Base-by-base conservation (phyloP, 2,329 filamentous ascomycete genomes). In the Tolypocladium amazonense region DNA sequence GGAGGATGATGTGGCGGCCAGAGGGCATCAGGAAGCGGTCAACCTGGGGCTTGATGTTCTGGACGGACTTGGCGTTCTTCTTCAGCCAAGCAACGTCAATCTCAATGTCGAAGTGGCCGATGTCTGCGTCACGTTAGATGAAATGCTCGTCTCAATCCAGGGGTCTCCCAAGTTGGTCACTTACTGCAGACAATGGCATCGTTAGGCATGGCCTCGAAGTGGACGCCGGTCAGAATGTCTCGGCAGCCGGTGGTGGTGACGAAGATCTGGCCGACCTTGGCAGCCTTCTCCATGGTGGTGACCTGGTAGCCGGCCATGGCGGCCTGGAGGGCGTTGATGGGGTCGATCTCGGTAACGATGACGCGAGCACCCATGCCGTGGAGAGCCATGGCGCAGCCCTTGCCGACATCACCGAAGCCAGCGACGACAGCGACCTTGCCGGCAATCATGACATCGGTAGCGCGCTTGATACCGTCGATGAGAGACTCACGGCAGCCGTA, bases 41-140 rank as follows among this genome's bases (percentile, higher is more conserved):
- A 72, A 99, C 94, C 83, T 99, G 94, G 73, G 94, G 93, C 88
- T 99, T 99, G 87, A 99, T 97, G 88, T 94, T 96, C 83, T 93
- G 88, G 67, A 93, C 89, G 72, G 88, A 92, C 78, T 87, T 85
- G 76, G 93, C 89, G 81, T 96, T 97, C 79, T 87, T 87, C 90
- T 97, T 97, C 79, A 99, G 84, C 94, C 94, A 99, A 68, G 94
- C 94, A 79, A 99, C 94, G 77, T 99, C 94, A 72, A 99, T 99
- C 84, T 99, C 94, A 72, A 97, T 96, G 78, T 99, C 93, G 80
- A 99, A 99, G 85, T 99, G 93, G 76, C 93, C 93, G 81, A 99
- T 99, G 86, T 99, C 85, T 69, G 67, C 66, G 63, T 23, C 12
- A 20, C 30, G 58, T 64, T 43, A 65, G 64, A 52, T 30, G 15